phyloP scores from a whole-genome alignment of 345 rosid genomes.

The Brassica nigra region DNA sequence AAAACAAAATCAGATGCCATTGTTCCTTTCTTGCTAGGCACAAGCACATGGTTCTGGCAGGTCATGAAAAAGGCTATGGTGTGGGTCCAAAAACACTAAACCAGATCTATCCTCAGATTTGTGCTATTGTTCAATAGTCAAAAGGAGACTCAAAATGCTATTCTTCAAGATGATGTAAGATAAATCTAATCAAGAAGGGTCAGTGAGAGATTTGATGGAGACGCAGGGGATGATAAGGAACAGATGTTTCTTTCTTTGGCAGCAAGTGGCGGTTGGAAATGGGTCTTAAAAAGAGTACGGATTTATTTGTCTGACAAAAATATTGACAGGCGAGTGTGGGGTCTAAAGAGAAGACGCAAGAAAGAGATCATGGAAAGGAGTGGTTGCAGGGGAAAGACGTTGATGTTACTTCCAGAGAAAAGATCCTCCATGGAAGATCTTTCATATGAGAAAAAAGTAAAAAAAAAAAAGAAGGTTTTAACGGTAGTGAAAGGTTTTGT shows the following conservation, averaged over 20 bases:
- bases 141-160: not conserved
- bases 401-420: slow-evolving; percentile 31
- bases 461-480: not conserved
- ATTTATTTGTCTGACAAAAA: slow-evolving; percentile 34
- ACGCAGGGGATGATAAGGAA: slow-evolving; percentile 35
- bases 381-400: slow-evolving; percentile 34
- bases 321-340: slow-evolving; percentile 34
- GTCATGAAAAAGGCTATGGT: slow-evolving; percentile 22
- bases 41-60: slow-evolving; percentile 32
- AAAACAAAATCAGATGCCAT: slow-evolving; percentile 27
- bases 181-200: slow-evolving; percentile 23
- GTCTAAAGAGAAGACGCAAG: slow-evolving; percentile 29
- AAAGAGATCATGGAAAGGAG: slow-evolving; percentile 38
- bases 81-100: slow-evolving; percentile 33
- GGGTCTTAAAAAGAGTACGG: slow-evolving; percentile 32
- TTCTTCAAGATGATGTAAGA: slow-evolving; percentile 13
- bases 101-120: slow-evolving; percentile 15
- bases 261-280: slow-evolving; percentile 40
- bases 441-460: not conserved
- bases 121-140: slow-evolving; percentile 20
- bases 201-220: slow-evolving; percentile 40
- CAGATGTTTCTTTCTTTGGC: slow-evolving; percentile 34
- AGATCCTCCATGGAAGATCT: slow-evolving; percentile 29
- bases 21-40: slow-evolving; percentile 41
- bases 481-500: slow-evolving; percentile 21